Evolutionary conservation across 2,329 filamentous ascomycete genomes (phyloP), one percentile per base, ranked within the genome.

Genomic region (Amylocarpus encephaloides): DNA sequence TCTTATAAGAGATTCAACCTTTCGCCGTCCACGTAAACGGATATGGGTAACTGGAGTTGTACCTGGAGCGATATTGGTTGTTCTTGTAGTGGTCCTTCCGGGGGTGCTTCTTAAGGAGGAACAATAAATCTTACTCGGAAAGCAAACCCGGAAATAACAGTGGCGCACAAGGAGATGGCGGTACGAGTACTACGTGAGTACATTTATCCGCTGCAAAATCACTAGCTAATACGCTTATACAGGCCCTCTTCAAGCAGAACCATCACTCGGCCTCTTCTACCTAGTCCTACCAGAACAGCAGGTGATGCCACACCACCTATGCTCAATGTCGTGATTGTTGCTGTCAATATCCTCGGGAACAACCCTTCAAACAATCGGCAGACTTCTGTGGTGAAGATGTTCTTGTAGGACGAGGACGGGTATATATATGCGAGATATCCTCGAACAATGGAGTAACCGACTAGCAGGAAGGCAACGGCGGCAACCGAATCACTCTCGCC

Each of bases 281-380:
- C 41, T 30, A 43, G 19, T n/a, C 7, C 5, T 6, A 43, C 41
- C 5, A 3, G 6, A 2, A 22, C 16, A 19, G n/a, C 41, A 18
- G 46, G 46, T 3, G 32, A 48, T 34, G 46, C 46, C n/a, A 43
- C 29, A 9, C 5, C 38, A 10, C 46, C 46, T 33, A 32, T 43
- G 11, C 38, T 33, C 19, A 43, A 43, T 13, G 43, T 38, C 10
- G 46, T 29, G 10, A 29, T 48, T 26, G 22, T n/a, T 7, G 32
- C 32, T n/a, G 16, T 48, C 13, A 18, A 36, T 10, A 22, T 48
- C 15, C 19, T 42, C 5, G 38, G 30, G 6, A 39, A n/a, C 10
- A 36, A 46, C 33, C 34, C 32, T 13, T n/a, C 34, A 2, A 42
- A 22, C 5, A 18, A 43, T 16, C 6, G 16, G 12, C 19, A 42